phyloP scores from a whole-genome alignment of 345 rosid species.

The Zanthoxylum bungeanum region DNA sequence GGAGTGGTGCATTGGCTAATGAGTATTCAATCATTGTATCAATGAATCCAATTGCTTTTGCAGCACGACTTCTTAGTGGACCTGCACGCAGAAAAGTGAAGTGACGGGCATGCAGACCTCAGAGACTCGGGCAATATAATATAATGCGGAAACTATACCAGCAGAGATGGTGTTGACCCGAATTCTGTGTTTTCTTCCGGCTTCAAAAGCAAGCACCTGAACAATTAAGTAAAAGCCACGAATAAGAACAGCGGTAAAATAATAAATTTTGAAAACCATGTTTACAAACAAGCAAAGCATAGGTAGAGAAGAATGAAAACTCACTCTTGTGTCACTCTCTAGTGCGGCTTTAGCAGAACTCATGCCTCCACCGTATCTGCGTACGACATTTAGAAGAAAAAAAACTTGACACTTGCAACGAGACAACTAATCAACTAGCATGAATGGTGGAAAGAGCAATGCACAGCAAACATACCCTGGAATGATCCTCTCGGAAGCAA shows the following conservation, averaged over 20 bases:
- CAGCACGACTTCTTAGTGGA: constrained; percentile 72
- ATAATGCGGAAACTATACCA: constrained; percentile 28
- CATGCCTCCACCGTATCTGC: constrained; percentile 98
- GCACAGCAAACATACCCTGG: constrained; percentile 58
- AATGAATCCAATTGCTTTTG: constrained; percentile 77
- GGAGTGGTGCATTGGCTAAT: constrained; percentile 74
- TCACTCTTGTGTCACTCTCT: constrained; percentile 88
- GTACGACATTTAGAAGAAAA: background rate
- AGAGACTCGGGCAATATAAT: background rate
- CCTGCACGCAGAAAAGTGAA: constrained; percentile 29
- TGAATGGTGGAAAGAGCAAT: background rate
- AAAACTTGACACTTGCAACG: background rate
- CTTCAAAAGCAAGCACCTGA: constrained; percentile 77
- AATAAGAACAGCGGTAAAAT: background rate
- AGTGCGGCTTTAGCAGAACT: constrained; percentile 97
- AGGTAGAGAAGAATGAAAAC: constrained; percentile 12
- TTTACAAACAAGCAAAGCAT: background rate
- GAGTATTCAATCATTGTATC: constrained; percentile 88
- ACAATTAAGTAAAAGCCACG: constrained; percentile 1
- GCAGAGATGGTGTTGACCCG: constrained; percentile 75
- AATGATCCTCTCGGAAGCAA: constrained; percentile 93
- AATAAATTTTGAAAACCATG: background rate
- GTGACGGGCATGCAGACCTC: background rate
- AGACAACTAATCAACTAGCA: background rate
- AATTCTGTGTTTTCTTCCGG: constrained; percentile 67